Evolutionary conservation across 768 basidiomycete species (phyloP).

Genomic region (Naganishia vaughanmartiniae): DNA sequence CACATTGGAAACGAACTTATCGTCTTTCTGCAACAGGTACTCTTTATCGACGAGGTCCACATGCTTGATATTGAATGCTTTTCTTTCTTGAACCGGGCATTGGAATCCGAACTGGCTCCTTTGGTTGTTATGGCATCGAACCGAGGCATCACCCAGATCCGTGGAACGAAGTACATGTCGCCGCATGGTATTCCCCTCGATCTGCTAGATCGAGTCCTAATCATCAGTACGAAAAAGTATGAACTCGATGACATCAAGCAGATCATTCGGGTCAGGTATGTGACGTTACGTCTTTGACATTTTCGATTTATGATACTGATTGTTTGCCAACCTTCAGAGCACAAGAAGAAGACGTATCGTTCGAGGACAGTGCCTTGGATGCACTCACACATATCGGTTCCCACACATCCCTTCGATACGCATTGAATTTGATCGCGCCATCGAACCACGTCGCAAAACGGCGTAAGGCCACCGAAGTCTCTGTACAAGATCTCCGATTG

Average conservation of each 20-base stretch:
- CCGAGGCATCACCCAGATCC: slow-evolving; percentile 87
- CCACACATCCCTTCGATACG: slow-evolving; percentile 87
- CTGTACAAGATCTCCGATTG: slow-evolving; percentile 76
- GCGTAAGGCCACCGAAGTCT: slow-evolving; percentile 72
- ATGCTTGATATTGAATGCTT: slow-evolving; percentile 99
- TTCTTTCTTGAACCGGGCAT: slow-evolving; percentile 93
- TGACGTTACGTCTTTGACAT: slow-evolving; percentile 10
- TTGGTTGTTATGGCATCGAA: slow-evolving; percentile 99
- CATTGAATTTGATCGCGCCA: slow-evolving; percentile 90
- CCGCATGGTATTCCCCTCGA: slow-evolving; percentile 95
- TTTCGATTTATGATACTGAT: slow-evolving; percentile 8
- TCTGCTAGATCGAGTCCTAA: slow-evolving; percentile 88
- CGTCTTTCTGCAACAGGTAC: slow-evolving; percentile 60
- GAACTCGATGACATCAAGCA: slow-evolving; percentile 76
- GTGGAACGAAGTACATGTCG: slow-evolving; percentile 89
- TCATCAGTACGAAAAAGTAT: slow-evolving; percentile 90
- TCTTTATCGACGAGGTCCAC: slow-evolving; percentile 98
- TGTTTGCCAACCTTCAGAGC: slow-evolving; percentile 58
- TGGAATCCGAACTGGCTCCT: slow-evolving; percentile 89
- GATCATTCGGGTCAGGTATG: slow-evolving; percentile 86
- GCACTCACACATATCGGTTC: slow-evolving; percentile 85
- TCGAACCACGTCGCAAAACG: slow-evolving; percentile 80
- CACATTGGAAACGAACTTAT: not conserved
- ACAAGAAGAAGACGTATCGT: slow-evolving; percentile 90
- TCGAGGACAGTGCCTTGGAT: slow-evolving; percentile 67